These are phyloP conservation scores for Nematocida ausubeli DNA, from an alignment of 371 early-diverging fungal genomes.

Conservation along the genomic window DNA sequence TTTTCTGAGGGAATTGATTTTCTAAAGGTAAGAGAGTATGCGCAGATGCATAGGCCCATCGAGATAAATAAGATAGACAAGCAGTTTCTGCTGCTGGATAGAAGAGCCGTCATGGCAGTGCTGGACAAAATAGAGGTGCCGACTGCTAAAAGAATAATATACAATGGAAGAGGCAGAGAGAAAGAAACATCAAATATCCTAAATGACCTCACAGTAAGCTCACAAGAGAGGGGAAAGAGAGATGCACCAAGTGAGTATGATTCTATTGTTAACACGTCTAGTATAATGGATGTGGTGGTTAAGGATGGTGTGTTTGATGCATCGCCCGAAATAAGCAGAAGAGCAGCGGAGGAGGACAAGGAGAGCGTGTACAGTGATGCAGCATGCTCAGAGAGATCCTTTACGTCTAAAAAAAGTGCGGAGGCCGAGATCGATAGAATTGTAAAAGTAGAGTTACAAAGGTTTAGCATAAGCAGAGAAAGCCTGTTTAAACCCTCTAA, in stretches of 20 bases:
- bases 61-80: conserved; percentile 81
- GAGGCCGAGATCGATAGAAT: conserved; percentile 69
- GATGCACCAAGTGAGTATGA: not conserved
- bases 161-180: conserved; percentile 45
- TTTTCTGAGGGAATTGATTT: conserved; percentile 88
- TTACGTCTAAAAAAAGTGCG: not conserved
- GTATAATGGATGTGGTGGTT: not conserved
- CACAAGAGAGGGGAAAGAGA: not conserved
- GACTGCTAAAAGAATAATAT: conserved; percentile 76
- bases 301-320: not conserved
- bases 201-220: not conserved
- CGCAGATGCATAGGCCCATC: conserved; percentile 75
- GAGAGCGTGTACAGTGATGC: conserved; percentile 56
- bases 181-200: not conserved
- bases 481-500: conserved; percentile 62
- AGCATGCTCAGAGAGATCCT: not conserved
- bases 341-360: not conserved
- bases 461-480: conserved; percentile 5
- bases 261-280: not conserved
- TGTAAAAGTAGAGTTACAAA: conserved; percentile 56
- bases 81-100: conserved; percentile 83
- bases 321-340: not conserved
- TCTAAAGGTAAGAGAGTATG: conserved; percentile 82
- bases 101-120: conserved; percentile 77
- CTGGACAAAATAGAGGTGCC: conserved; percentile 78